Percentiles rank a stretch among this genome's conserved stretches.
Conservation (phyloP, 768 basidiomycete genomes). For the Boletus sp. region DNA sequence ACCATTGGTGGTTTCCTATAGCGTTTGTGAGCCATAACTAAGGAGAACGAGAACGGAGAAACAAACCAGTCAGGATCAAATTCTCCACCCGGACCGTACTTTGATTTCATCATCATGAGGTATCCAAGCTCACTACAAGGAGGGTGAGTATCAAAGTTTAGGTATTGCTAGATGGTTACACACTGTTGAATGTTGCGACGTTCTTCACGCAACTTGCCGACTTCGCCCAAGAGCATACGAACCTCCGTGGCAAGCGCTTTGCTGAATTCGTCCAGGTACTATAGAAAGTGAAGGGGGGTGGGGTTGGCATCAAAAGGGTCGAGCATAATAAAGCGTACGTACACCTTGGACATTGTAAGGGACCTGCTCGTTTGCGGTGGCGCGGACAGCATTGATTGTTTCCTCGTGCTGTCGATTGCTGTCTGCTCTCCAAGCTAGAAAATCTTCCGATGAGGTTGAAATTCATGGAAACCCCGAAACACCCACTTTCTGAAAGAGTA, state of each 20-base stretch:
- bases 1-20: conserved; percentile 43
- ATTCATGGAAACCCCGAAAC: not conserved
- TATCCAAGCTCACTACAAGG: conserved; percentile 66
- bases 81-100: conserved; percentile 82
- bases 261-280: conserved; percentile 89
- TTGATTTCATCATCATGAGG: conserved; percentile 64
- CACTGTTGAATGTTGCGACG: conserved; percentile 76
- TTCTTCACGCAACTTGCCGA: conserved; percentile 79
- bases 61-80: conserved; percentile 78
- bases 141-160: conserved; percentile 3
- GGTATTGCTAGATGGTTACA: conserved; percentile 27
- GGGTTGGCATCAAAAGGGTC: not conserved
- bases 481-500: conserved; percentile 54
- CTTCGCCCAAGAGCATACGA: conserved; percentile 77
- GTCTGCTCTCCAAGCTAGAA: conserved; percentile 65
- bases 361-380: conserved; percentile 72
- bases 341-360: conserved; percentile 84
- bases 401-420: conserved; percentile 62
- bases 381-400: conserved; percentile 61
- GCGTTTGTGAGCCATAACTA: not conserved
- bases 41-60: not conserved
- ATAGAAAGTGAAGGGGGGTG: not conserved
- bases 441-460: conserved; percentile 7
- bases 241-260: conserved; percentile 81
- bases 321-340: conserved; percentile 26